Conservation (phyloP, 1,284 basidiomycete genomes). For the Calocybe gambosa region DNA sequence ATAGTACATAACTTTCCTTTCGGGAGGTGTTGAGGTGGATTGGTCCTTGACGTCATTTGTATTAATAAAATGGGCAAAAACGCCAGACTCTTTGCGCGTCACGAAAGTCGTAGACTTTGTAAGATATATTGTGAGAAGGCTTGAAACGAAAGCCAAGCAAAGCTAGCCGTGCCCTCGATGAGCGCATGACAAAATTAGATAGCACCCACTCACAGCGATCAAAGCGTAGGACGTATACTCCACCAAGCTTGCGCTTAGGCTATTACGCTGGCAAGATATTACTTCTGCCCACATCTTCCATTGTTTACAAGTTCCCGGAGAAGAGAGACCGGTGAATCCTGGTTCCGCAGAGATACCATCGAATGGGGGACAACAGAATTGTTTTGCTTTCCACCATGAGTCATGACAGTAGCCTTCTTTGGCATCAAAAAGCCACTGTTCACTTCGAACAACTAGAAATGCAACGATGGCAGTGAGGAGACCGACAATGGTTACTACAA, state of each 20-base stretch:
- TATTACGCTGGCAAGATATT: conserved; percentile 27
- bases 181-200: conserved; percentile 4
- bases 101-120: conserved; percentile 84
- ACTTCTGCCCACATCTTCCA: conserved; percentile 75
- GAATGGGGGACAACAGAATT: conserved; percentile 69
- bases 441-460: conserved; percentile 81
- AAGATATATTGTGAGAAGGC: conserved; percentile 78
- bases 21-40: conserved; percentile 25
- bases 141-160: conserved; percentile 64
- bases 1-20: conserved; percentile 78
- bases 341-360: conserved; percentile 21
- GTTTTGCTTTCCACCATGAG: conserved; percentile 70
- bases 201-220: conserved; percentile 60
- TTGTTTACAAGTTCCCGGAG: conserved; percentile 47
- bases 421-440: conserved; percentile 89
- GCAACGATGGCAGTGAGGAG: conserved; percentile 82
- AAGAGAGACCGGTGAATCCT: conserved; percentile 13
- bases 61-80: conserved; percentile 49
- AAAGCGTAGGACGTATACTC: conserved; percentile 72
- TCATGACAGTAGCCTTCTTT: conserved; percentile 85
- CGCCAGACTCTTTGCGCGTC: conserved; percentile 83
- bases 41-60: conserved; percentile 19
- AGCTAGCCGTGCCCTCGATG: conserved; percentile 38
- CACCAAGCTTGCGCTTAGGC: conserved; percentile 35
- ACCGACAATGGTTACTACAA: conserved; percentile 85